A percentile compares a stretch with the other conserved stretches of the same genome.
Evolutionary conservation across 352 stramenopile genomes (phyloP).

Genomic region (Phytophthora litchii): DNA sequence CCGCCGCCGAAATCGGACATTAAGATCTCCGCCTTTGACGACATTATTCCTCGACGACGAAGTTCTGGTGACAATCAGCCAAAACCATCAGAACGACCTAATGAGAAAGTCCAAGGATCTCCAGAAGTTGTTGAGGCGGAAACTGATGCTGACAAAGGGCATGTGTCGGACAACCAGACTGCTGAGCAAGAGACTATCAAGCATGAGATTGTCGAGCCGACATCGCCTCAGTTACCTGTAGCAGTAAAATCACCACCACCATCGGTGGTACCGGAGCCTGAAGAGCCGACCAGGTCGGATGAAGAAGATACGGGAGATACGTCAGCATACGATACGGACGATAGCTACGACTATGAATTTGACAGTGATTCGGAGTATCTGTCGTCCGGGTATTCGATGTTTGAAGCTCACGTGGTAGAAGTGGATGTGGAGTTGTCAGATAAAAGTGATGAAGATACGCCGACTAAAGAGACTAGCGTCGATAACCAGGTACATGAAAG

Average conservation of each 20-base stretch:
- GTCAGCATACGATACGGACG: constrained; percentile 31
- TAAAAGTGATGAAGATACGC: constrained; percentile 10
- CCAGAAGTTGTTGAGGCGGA: constrained; percentile 3
- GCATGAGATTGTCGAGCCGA: neutral
- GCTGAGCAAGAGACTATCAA: constrained; percentile 1
- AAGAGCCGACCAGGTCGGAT: constrained; percentile 13
- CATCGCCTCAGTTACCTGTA: neutral
- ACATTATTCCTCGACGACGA: constrained; percentile 32
- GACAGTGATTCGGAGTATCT: constrained; percentile 39
- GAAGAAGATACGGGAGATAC: constrained; percentile 27
- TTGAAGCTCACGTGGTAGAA: constrained; percentile 15
- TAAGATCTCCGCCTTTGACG: constrained; percentile 49
- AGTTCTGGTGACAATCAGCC: constrained; percentile 21
- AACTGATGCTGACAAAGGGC: constrained; percentile 10
- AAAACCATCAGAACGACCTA: constrained; percentile 2
- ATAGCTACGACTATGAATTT: constrained; percentile 39
- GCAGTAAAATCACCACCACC: constrained; percentile 8
- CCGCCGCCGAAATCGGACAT: constrained; percentile 59
- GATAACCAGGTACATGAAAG: constrained; percentile 15
- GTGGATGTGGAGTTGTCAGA: constrained; percentile 17
- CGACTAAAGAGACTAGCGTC: constrained; percentile 1
- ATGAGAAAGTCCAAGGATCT: neutral
- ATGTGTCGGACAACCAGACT: constrained; percentile 11
- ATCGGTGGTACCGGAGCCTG: constrained; percentile 17
- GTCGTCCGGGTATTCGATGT: constrained; percentile 27